Base-by-base conservation (phyloP, 768 basidiomycete genomes). In the Pleurotus pulmonarius region DNA sequence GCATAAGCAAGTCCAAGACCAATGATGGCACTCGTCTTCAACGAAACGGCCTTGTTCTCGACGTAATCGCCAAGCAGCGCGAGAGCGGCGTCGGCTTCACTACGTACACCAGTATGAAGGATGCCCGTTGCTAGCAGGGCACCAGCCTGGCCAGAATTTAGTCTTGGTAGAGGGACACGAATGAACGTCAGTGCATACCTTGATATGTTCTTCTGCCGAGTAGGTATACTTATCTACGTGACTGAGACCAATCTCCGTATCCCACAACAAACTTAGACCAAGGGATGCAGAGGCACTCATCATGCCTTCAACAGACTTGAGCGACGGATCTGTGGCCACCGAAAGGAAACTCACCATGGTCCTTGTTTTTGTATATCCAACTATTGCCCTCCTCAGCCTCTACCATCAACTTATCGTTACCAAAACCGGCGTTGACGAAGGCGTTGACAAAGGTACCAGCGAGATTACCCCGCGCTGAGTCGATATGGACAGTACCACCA, bases 321-420 rank as follows among this genome's bases (percentile, higher is more conserved):
- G 29, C 29, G 9, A 34, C 29, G 29, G 29, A 11, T 9, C 29
- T 4, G 29, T 9, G 4, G 29, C 3, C 11, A 34, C 29, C 8
- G 0, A 34, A 34, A 34, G 51, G 16, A 58, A 12, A 66, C 79
- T 18, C 57, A 87, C 95, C 97, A 60, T 97, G 93, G 53, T 98
- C 96, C 74, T 98, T 98, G 78, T 98, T 98, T 82, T 98, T 98
- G 80, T 98, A 99, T 57, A 99, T 93, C 94, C 94, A 99, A 64
- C 93, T 95, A 70, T 85, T 92, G 12, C 97, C 96, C 65, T 97
- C 95, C 58, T 94, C 91, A 1, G 94, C 96, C 66, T 88, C 89
- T 4, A 95, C 94, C 92, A 99, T 96, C 54, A 99, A 82, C 69
- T 97, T 98, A 70, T 99, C 97, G 68, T 99, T 99, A 20, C 94